Base-by-base conservation (phyloP, 345 rosid species). In the Psidium guajava region DNA sequence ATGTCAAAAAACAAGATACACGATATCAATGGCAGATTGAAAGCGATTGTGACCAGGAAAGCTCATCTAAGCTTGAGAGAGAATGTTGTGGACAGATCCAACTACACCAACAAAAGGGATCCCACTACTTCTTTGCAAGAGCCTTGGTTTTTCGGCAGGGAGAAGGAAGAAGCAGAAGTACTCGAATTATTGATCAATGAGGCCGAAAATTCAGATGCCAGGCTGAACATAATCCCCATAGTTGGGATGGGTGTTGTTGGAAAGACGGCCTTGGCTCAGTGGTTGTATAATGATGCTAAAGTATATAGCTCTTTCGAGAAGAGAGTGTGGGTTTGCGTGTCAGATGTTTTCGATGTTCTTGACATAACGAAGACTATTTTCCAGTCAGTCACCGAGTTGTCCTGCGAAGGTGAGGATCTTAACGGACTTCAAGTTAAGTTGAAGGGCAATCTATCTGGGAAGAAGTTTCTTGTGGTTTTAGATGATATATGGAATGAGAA, bases 231-330 rank as follows among this genome's bases (percentile, higher is more conserved):
- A n/a, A 1, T 59, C 36, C 36, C 69, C 36, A 59, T 59, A 59
- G 69, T 59, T 6, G 36, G 69, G 36, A n/a, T 59, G 69, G 69
- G 69, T 0, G 69, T 36, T 59, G 8, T 59, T 12, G 36, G 36
- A n/a, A 59, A 59, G 36, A 59, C 36, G 0, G 69, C 69, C 9
- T n/a, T n/a, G 18, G 36, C 69, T n/a, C 9, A n/a, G 0, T 18
- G 0, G 4, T 7, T 59, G 0, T 59, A n/a, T 59, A 12, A 59
- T 59, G 4, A 59, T 59, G 18, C 9, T 0, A 0, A 0, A n/a
- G 36, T 59, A 6, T 5, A n/a, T 59, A 13, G 36, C 8, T 59
- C 1, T 59, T 59, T 59, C 0, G 18, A 59, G 8, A n/a, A 0
- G 36, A 59, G 1, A n/a, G 69, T 36, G 6, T 59, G 69, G 36